Evolutionary conservation across 1,284 basidiomycete species (phyloP).

Genomic region (Coniophora puteana): DNA sequence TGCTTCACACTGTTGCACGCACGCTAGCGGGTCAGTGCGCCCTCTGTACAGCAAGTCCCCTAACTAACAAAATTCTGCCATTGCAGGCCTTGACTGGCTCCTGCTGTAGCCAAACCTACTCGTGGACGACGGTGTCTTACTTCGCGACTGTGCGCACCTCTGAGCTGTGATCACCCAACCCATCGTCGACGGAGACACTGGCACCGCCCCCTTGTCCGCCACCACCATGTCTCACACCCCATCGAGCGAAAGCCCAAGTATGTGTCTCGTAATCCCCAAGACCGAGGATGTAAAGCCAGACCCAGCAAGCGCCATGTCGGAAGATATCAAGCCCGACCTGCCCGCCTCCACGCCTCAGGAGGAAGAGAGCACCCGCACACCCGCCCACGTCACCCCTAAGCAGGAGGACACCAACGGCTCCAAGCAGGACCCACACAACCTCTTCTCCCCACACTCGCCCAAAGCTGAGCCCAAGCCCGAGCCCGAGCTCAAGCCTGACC

Average conservation of each 20-base stretch:
- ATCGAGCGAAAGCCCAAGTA: conserved; percentile 24
- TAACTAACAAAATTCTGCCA: no score
- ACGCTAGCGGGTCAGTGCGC: conserved; percentile 20
- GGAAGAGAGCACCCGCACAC: conserved; percentile 9
- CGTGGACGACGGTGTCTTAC: conserved; percentile 5
- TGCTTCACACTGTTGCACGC: conserved; percentile 13
- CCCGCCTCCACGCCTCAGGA: background rate
- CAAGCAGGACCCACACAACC: conserved; percentile 17
- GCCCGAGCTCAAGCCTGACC: conserved; percentile 23
- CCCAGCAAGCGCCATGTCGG: background rate
- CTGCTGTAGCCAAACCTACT: background rate
- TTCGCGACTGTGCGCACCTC: conserved; percentile 12
- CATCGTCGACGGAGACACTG: conserved; percentile 13
- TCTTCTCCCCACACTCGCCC: conserved; percentile 10
- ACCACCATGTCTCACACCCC: conserved; percentile 30
- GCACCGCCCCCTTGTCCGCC: conserved; percentile 8
- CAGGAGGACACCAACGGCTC: no score
- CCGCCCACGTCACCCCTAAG: conserved; percentile 10
- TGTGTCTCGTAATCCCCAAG: conserved; percentile 11
- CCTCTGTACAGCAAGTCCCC: background rate
- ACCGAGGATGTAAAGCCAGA: conserved; percentile 17
- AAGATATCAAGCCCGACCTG: conserved; percentile 9
- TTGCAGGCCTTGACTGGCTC: background rate
- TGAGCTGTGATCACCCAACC: conserved; percentile 18
- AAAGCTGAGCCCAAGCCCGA: conserved; percentile 24